Evolutionary conservation across 345 rosid genomes (phyloP), one percentile per base, ranked within the genome.

Genomic region (Salix dunnii): DNA sequence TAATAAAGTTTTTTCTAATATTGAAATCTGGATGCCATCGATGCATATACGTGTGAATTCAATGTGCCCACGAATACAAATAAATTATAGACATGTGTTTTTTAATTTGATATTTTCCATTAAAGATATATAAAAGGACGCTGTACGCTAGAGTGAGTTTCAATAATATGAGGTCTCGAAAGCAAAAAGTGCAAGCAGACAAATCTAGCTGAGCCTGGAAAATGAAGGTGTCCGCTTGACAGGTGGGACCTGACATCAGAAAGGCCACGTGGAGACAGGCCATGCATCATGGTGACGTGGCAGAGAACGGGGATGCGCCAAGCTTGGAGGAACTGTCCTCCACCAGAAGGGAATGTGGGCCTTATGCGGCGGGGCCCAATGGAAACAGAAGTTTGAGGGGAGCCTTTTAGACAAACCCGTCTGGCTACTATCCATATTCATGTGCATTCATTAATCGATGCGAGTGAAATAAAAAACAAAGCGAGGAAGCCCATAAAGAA

Each of bases 381-480:
- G 70, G 79, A 72, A 76, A 67, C 67, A 68, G 55, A 61, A 51
- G 82, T 40, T 43, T 40, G 77, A 12, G 58, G 68, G 40, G 76
- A 75, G 76, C 28, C 74, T 87, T 86, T 58, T 83, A 86, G 85
- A 69, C 83, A 81, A 77, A 62, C 88, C 86, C 83, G 77, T 77
- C 87, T 80, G 86, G 84, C 80, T 21, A 18, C 77, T 69, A 82
- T 77, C 88, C 84, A 79, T 38, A 72, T 79, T 82, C 90, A 89
- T 83, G 89, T 87, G 92, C 85, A 74, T 83, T 79, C 89, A 81
- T 83, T 85, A 77, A 84, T 78, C 78, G 77, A 67, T 67, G 74
- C 43, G 88, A 79, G 81, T 74, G 87, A 83, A 72, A 81, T 74
- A 51, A 82, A 87, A 86, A 76, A 84, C 79, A 82, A 85, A 80